phyloP scores from a whole-genome alignment of 345 rosid genomes.

The Hevea brasiliensis region DNA sequence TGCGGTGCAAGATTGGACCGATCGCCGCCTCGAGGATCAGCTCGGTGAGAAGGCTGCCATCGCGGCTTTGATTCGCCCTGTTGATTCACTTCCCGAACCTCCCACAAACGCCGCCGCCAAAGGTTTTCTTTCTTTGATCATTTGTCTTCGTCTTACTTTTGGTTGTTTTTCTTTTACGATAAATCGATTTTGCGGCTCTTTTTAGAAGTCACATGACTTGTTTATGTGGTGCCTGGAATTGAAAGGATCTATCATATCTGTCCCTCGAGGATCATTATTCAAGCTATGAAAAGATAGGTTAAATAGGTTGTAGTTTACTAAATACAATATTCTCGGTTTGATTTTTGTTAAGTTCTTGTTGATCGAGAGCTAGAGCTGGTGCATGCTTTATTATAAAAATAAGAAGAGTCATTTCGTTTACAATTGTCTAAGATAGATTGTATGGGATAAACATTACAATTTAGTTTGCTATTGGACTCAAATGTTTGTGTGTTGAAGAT shows the following conservation, averaged over 20 bases:
- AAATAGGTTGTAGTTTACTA: neutral
- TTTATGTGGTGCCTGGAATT: neutral
- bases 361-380: neutral
- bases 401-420: neutral
- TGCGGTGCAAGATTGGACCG: slow-evolving; percentile 44
- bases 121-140: slow-evolving; percentile 31
- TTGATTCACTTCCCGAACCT: slow-evolving; percentile 58
- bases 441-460: neutral
- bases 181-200: neutral
- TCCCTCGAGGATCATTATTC: neutral
- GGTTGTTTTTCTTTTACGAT: neutral
- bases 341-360: neutral
- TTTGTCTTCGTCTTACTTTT: neutral
- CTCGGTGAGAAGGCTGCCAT: slow-evolving; percentile 34
- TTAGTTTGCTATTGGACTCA: neutral
- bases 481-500: neutral
- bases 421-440: neutral
- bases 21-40: slow-evolving; percentile 38
- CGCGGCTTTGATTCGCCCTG: slow-evolving; percentile 58
- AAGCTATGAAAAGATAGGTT: neutral
- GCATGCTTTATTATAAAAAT: neutral
- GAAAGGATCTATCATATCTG: neutral
- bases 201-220: neutral
- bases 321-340: neutral
- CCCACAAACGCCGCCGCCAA: slow-evolving; percentile 50